A percentile compares a stretch with the other conserved stretches of the same genome.
Evolutionary conservation across 1,284 basidiomycete species (phyloP).

Genomic region (Rhodotorula sp.): DNA sequence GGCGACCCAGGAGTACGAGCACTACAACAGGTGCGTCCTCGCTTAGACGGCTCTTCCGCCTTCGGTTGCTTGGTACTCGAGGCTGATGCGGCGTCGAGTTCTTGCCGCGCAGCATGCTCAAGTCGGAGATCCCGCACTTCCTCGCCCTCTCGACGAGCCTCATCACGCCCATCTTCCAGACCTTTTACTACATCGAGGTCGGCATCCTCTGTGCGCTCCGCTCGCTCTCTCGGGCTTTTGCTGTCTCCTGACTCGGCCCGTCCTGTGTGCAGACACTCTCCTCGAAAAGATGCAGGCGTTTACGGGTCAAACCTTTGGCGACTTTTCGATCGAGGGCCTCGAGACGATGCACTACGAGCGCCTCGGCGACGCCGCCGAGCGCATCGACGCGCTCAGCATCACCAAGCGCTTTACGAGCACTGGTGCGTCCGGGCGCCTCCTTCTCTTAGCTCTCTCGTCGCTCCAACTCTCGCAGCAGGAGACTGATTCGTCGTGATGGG

Average conservation of each 20-base stretch:
- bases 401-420: constrained; percentile 79
- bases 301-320: constrained; percentile 30
- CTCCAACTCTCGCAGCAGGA: constrained; percentile 14
- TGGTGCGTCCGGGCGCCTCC: constrained; percentile 58
- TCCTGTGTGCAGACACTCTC: constrained; percentile 30
- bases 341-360: constrained; percentile 39
- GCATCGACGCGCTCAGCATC: constrained; percentile 52
- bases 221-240: neutral
- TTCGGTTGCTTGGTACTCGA: neutral
- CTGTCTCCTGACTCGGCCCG: constrained; percentile 3
- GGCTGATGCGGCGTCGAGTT: too few relatives aligned
- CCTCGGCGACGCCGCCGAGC: constrained; percentile 33
- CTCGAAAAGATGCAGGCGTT: constrained; percentile 41
- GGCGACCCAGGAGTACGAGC: constrained; percentile 93
- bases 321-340: constrained; percentile 17
- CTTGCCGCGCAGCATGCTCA: constrained; percentile 61
- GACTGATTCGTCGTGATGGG: too few relatives aligned
- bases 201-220: constrained; percentile 36
- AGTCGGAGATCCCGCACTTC: constrained; percentile 89
- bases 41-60: neutral
- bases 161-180: constrained; percentile 94
- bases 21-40: constrained; percentile 68
- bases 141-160: constrained; percentile 83
- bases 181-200: constrained; percentile 70
- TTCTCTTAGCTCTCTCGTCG: constrained; percentile 3